phyloP scores from a whole-genome alignment of 805 yeast species.

The Wickerhamomyces chaumierensis region DNA sequence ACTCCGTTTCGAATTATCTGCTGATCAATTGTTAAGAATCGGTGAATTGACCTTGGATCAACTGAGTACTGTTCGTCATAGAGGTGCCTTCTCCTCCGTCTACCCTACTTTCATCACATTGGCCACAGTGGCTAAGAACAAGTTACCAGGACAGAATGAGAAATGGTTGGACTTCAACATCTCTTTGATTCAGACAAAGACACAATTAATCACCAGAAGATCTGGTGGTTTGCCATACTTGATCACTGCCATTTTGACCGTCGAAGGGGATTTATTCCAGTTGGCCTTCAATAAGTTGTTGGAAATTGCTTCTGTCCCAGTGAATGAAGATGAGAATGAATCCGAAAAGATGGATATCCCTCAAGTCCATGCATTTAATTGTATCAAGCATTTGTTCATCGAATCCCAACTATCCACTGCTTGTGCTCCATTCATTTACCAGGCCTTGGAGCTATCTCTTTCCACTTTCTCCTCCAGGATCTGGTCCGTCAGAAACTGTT shows the following conservation, averaged over 20 bases:
- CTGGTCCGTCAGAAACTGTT: constrained; percentile 89
- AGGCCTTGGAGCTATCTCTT: constrained; percentile 51
- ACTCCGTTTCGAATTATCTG: constrained; percentile 20
- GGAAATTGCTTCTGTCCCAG: constrained; percentile 41
- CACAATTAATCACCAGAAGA: constrained; percentile 72
- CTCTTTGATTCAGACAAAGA: constrained; percentile 35
- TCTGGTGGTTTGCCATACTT: constrained; percentile 88
- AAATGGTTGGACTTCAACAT: constrained; percentile 55
- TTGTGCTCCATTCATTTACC: constrained; percentile 40
- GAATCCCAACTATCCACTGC: constrained; percentile 55
- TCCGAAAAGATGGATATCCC: constrained; percentile 61
- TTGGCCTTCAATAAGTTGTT: constrained; percentile 41
- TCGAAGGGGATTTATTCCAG: constrained; percentile 28
- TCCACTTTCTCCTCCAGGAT: constrained; percentile 48
- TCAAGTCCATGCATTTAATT: constrained; percentile 89
- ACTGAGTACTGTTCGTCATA: constrained; percentile 64
- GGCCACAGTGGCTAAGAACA: constrained; percentile 43
- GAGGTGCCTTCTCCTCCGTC: constrained; percentile 87
- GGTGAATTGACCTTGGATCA: constrained; percentile 56
- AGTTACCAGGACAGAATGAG: constrained; percentile 29
- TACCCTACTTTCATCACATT: constrained; percentile 68
- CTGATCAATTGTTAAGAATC: constrained; percentile 17
- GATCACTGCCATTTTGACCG: constrained; percentile 59
- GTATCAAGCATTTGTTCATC: constrained; percentile 61
- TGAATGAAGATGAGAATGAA: constrained; percentile 30